Base-by-base conservation (phyloP, 2,329 filamentous ascomycete genomes). In the Diaporthe sp. region DNA sequence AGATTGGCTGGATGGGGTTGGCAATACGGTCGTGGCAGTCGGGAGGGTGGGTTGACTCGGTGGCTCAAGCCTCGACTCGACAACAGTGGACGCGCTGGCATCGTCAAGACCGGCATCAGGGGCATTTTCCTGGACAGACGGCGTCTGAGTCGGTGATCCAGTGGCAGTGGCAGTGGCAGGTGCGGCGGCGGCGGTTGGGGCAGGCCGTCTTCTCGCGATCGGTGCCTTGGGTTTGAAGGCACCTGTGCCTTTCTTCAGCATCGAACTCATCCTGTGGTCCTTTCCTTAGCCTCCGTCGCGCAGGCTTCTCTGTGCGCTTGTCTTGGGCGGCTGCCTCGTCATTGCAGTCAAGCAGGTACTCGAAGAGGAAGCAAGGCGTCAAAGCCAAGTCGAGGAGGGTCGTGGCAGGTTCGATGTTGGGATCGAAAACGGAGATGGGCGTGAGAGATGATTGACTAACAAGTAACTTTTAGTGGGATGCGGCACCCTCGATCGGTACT, bases 181-280 rank as follows among this genome's bases (percentile, higher is more conserved):
- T 63, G 80, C 73, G 12, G 47, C 44, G 2, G 44, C 8, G 2
- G 22, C 44, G 79, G 80, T 73, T 83, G 80, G 73, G 81, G 85
- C 81, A 72, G 85, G 83, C 76, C 86, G 85, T 75, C 87, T 86
- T 79, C 92, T 89, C 77, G 87, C 86, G 44, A 84, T 81, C 42
- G 89, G 90, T 77, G 90, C 89, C 84, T 93, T 94, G 58, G 93
- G 93, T 81, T 93, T 93, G 85, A 95, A 94, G 84, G 87, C 75
- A 37, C 75, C 87, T 73, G 87, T 84, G 78, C 87, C 87, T 83
- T 94, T 93, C 84, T 94, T 94, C 82, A 92, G 88, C 84, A 93
- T 92, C 75, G 87, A 89, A 84, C 89, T 91, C 86, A 93, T 92
- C 78, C 84, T 87, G 84, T 73, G n/a, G 15, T 63, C 39, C 30